Percentiles rank a stretch among this genome's conserved stretches.
phyloP scores from a whole-genome alignment of 805 yeast species.

The Pichia kluyveri region DNA sequence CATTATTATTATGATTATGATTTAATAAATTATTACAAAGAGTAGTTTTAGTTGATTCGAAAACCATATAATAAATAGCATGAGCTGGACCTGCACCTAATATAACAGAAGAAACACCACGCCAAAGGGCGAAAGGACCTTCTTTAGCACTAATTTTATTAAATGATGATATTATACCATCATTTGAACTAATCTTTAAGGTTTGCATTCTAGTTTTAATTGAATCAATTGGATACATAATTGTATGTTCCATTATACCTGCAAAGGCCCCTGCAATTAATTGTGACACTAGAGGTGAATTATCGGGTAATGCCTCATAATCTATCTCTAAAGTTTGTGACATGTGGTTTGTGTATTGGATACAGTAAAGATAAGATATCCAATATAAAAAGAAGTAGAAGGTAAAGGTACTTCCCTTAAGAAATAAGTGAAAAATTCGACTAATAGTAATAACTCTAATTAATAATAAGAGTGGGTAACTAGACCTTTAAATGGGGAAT shows the following conservation, averaged over 20 bases:
- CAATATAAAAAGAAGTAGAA: too few relatives aligned
- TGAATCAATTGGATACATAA: conserved; percentile 96
- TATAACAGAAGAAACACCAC: conserved; percentile 87
- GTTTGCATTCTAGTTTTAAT: conserved; percentile 93
- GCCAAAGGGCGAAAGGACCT: conserved; percentile 84
- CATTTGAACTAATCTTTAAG: conserved; percentile 18
- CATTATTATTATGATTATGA: conserved; percentile 19
- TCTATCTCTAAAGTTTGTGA: conserved; percentile 45
- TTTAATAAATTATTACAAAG: conserved; percentile 30
- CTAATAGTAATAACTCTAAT: too few relatives aligned
- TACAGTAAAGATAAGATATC: too few relatives aligned
- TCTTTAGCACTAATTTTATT: conserved; percentile 75
- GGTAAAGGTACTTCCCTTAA: too few relatives aligned
- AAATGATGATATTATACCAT: conserved; percentile 56
- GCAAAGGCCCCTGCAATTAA: conserved; percentile 94
- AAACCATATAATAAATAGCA: conserved; percentile 92
- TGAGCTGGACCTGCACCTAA: conserved; percentile 99
- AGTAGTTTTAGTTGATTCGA: conserved; percentile 66
- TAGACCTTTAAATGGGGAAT: too few relatives aligned
- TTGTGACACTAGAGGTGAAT: conserved; percentile 75
- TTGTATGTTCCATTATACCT: conserved; percentile 98
- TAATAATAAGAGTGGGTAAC: too few relatives aligned
- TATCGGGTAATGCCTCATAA: conserved; percentile 85
- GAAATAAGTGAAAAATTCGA: too few relatives aligned
- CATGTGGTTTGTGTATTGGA: background rate